Percentiles rank a stretch among this genome's conserved stretches.
These are phyloP conservation scores for Trebouxia sp. DNA, from an alignment of 139 green algal genomes.

Conservation along the genomic window DNA sequence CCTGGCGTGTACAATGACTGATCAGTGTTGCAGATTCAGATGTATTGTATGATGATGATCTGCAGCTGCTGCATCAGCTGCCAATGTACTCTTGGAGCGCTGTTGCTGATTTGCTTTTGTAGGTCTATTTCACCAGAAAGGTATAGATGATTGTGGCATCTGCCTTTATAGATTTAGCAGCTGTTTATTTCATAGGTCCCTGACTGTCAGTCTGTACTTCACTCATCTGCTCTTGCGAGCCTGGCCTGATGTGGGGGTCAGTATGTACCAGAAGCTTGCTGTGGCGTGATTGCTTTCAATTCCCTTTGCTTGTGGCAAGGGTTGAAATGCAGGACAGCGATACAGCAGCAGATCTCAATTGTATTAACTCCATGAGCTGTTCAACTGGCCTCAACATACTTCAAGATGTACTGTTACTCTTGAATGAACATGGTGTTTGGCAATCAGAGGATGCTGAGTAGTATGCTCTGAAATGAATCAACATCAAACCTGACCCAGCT, in stretches of 20 bases:
- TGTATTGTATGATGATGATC: not conserved
- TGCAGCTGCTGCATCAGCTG: not conserved
- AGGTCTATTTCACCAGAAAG: too few relatives aligned
- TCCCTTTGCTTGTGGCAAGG: not conserved
- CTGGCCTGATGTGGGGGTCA: constrained; percentile 20
- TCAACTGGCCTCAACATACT: too few relatives aligned
- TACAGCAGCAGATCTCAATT: constrained; percentile 16
- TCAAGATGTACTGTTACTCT: too few relatives aligned
- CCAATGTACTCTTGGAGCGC: too few relatives aligned
- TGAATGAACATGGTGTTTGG: too few relatives aligned
- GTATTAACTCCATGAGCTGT: not conserved
- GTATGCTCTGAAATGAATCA: too few relatives aligned
- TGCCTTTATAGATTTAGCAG: not conserved
- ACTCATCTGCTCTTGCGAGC: not conserved
- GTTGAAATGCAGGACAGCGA: not conserved
- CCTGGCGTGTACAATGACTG: too few relatives aligned
- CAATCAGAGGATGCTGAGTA: too few relatives aligned
- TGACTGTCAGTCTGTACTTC: too few relatives aligned
- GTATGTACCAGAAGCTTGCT: not conserved
- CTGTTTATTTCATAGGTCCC: not conserved
- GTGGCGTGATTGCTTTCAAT: constrained; percentile 5
- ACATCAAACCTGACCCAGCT: too few relatives aligned
- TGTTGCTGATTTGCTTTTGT: too few relatives aligned
- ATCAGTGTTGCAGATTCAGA: too few relatives aligned
- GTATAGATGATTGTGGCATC: not conserved